Evolutionary conservation across 176 grass and related monocot genomes (phyloP).

Genomic region (Microstegium vimineum): DNA sequence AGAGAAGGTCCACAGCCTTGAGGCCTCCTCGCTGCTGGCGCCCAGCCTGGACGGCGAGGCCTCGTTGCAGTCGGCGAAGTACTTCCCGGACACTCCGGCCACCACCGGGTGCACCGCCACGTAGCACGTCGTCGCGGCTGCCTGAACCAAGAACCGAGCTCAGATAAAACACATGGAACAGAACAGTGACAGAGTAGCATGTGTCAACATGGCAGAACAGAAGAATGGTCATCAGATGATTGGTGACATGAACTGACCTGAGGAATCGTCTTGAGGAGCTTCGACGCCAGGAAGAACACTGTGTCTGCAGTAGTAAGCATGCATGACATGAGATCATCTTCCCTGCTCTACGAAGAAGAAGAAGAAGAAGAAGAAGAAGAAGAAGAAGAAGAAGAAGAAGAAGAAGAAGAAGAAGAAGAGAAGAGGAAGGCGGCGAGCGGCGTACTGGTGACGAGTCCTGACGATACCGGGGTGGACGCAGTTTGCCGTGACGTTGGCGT

Average conservation of each 20-base stretch:
- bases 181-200: neutral
- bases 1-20: constrained; percentile 71
- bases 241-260: constrained; percentile 42
- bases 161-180: neutral
- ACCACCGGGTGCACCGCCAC: constrained; percentile 69
- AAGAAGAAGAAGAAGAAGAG: neutral
- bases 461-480: constrained; percentile 99
- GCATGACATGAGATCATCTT: neutral
- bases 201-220: neutral
- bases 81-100: constrained; percentile 62
- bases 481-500: constrained; percentile 75
- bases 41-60: constrained; percentile 57
- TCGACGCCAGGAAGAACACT: constrained; percentile 81
- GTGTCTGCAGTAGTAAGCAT: constrained; percentile 46
- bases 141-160: constrained; percentile 21
- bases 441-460: constrained; percentile 83
- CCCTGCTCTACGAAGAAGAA: too few relatives aligned
- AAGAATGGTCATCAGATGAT: neutral
- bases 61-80: constrained; percentile 98
- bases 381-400: too few relatives aligned
- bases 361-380: neutral
- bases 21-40: constrained; percentile 53
- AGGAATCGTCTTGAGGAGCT: constrained; percentile 91
- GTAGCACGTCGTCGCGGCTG: constrained; percentile 82
- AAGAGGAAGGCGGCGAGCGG: neutral